Evolutionary conservation across 305 asterid genomes (phyloP).

Genomic region (Withania somnifera): DNA sequence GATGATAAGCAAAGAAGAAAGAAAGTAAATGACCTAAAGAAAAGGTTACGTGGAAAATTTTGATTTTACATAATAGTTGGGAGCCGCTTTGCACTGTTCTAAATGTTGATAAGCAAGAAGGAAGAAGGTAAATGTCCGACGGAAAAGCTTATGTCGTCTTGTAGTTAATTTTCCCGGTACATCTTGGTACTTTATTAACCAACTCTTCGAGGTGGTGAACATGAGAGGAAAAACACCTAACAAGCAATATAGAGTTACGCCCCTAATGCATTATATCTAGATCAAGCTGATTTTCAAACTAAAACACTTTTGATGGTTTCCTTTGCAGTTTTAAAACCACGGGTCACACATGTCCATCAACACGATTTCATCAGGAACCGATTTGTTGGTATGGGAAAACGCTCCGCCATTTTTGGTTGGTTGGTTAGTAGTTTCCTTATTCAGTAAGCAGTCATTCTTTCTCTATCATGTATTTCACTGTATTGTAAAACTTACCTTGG

Average conservation of each 20-base stretch:
- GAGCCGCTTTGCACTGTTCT: not conserved
- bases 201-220: not conserved
- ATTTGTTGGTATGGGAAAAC: slow-evolving; percentile 58
- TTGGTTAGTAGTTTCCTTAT: slow-evolving; percentile 39
- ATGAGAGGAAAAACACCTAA: not conserved
- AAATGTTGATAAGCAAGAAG: not conserved
- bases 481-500: not conserved
- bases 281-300: not conserved
- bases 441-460: not conserved
- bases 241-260: not conserved
- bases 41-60: not conserved
- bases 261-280: not conserved
- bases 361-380: slow-evolving; percentile 81
- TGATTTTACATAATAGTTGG: not conserved
- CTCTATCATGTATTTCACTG: not conserved
- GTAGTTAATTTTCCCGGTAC: not conserved
- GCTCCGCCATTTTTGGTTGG: slow-evolving; percentile 50
- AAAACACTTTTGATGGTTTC: not conserved
- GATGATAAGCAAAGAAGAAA: not conserved
- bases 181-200: not conserved
- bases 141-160: not conserved
- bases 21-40: not conserved
- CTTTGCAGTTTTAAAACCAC: slow-evolving; percentile 50
- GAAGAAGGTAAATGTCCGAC: not conserved
- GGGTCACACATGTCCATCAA: slow-evolving; percentile 65